These are phyloP conservation scores for Aspergillus hortae DNA, from an alignment of 2,329 filamentous ascomycete species.

Conservation along the genomic window DNA sequence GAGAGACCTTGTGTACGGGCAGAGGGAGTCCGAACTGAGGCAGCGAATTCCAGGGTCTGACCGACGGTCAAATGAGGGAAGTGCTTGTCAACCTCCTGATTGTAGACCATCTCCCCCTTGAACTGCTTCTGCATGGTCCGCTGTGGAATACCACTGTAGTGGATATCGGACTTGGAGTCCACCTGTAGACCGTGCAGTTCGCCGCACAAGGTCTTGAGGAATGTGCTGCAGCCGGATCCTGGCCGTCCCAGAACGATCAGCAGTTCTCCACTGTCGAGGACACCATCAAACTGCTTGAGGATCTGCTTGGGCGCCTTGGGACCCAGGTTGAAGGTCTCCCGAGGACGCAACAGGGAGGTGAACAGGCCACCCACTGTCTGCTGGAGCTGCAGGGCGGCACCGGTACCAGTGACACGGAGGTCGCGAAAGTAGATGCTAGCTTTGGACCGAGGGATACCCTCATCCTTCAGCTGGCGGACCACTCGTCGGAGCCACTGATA, in stretches of 20 bases:
- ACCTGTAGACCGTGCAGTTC: constrained; percentile 75
- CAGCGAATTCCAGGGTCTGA: constrained; percentile 73
- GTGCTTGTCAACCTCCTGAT: constrained; percentile 62
- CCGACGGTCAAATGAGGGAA: constrained; percentile 64
- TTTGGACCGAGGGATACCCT: constrained; percentile 5
- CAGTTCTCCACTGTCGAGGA: constrained; percentile 49
- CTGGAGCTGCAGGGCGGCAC: constrained; percentile 24
- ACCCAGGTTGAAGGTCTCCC: constrained; percentile 13
- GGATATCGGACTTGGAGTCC: constrained; percentile 66
- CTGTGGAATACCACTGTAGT: constrained; percentile 65
- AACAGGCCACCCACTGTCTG: constrained; percentile 18
- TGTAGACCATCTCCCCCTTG: constrained; percentile 36
- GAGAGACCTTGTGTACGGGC: constrained; percentile 24
- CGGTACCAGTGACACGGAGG: constrained; percentile 23
- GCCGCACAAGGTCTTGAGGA: constrained; percentile 76
- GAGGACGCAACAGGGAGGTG: constrained; percentile 16
- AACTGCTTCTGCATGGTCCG: constrained; percentile 19
- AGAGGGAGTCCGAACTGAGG: constrained; percentile 55
- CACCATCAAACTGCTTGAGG: constrained; percentile 57
- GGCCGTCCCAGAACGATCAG: constrained; percentile 49
- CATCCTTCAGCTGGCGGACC: neutral
- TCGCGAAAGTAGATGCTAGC: constrained; percentile 22
- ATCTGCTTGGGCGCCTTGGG: constrained; percentile 42
- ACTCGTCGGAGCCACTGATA: constrained; percentile 6
- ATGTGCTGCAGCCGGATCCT: constrained; percentile 63